Evolutionary conservation across 1,284 basidiomycete species (phyloP), one percentile per base, ranked within the genome.

Genomic region (Coniferiporia weirii): DNA sequence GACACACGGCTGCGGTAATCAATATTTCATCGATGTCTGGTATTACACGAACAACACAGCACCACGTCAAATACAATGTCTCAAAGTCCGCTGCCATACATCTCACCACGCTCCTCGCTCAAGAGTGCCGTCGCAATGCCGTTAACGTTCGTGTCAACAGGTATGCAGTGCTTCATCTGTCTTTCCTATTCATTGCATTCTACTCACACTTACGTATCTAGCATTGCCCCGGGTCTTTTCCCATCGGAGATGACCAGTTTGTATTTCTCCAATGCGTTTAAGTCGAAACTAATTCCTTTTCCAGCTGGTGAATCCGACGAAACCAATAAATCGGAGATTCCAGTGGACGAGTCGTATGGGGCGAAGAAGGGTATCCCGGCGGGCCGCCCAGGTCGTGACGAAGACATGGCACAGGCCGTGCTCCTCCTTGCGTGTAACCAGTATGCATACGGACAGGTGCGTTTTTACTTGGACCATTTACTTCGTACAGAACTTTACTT

Each of bases 21-120:
- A 76, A 74, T 61, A 72, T 72, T 51, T 65, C 73, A 4, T 71
- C 69, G 3, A 75, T 76, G 55, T 71, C 69, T 7, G 75, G 75
- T 5, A 70, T 75, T 49, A 73, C 70, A 5, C 66, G 70, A 38
- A 69, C 67, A 10, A 60, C 69, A 0, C 75, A 77, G 64, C 68
- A 73, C 63, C 74, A 76, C 60, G 71, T 73, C 65, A 66, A 68
- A 54, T 73, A 76, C 64, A 75, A 72, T 60, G 67, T 71, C 1
- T 72, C 72, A 1, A 77, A 76, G 63, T 71, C 70, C 1, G 76
- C 73, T 1, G 64, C 72, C 1, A 73, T 73, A 36, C 74, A 75
- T 20, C 67, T 77, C 13, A 75, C 61, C 57, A 70, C 65, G 34
- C 66, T 75, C 43, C 71, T 73, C 51, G 74, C 71, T 36, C 74